Conservation (phyloP, 176 grass and related monocot species). For the Tuctoria greenei region DNA sequence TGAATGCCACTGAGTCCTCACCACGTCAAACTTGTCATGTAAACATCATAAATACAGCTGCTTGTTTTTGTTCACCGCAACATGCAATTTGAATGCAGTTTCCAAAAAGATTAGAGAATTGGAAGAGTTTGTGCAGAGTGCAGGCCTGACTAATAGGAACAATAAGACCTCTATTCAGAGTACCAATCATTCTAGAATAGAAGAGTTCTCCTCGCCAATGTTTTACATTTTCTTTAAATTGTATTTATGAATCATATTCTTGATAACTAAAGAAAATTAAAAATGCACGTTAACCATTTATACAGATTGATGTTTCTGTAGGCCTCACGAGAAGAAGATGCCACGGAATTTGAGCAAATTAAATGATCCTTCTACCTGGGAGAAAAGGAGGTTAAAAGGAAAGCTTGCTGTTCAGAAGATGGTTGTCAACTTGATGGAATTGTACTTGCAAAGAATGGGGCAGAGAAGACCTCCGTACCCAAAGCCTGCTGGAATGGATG, state of each 20-base stretch:
- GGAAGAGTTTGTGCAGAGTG: not conserved
- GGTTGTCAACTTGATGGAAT: constrained; percentile 92
- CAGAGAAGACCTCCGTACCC: constrained; percentile 68
- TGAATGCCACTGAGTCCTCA: too few species aligned
- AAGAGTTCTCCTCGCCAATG: not conserved
- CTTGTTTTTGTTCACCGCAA: not conserved
- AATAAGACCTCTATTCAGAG: not conserved
- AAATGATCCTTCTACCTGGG: constrained; percentile 72
- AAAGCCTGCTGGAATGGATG: constrained; percentile 47
- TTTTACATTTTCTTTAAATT: not conserved
- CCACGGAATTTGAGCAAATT: constrained; percentile 83
- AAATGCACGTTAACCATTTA: constrained; percentile 60
- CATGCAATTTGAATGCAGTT: not conserved
- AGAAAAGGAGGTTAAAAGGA: constrained; percentile 88
- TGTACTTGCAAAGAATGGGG: constrained; percentile 89
- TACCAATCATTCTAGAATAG: not conserved
- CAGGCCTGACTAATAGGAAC: not conserved
- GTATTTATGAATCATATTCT: not conserved
- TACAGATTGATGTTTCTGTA: constrained; percentile 59
- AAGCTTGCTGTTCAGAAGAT: constrained; percentile 97
- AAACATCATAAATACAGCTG: too few species aligned
- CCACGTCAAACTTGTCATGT: too few species aligned
- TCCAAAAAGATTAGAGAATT: not conserved
- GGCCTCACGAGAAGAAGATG: constrained; percentile 83
- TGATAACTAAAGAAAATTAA: constrained; percentile 31